Base-by-base conservation (phyloP, 768 basidiomycete genomes). In the Naganishia onofrii region DNA sequence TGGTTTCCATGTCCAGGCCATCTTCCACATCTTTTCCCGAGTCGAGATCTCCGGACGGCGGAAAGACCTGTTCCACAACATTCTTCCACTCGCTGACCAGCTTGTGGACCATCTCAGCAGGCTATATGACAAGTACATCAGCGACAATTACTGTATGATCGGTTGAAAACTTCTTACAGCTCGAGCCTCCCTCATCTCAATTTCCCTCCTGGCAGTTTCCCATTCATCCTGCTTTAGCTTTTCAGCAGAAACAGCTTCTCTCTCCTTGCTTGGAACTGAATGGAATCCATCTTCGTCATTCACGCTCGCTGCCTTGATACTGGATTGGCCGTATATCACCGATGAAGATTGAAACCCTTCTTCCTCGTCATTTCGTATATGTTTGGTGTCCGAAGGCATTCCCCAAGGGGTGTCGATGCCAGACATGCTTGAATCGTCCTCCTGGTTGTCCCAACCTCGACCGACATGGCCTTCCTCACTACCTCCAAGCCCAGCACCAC, bases 131-230 rank as follows among this genome's bases (percentile, higher is more conserved):
- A 51, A n/a, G 29, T 58, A 32, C n/a, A n/a, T n/a, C n/a, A n/a
- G n/a, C n/a, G n/a, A n/a, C n/a, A n/a, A n/a, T n/a, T n/a, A n/a
- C n/a, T n/a, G n/a, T n/a, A n/a, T n/a, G n/a, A n/a, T n/a, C n/a
- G n/a, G n/a, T n/a, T n/a, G n/a, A n/a, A n/a, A n/a, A n/a, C n/a
- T 34, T n/a, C 78, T 75, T 64, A 80, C 79, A 21, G 75, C 78
- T 70, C 76, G 52, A 28, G 76, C 71, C 56, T 78, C 71, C 42
- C 71, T 70, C 9, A 75, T 32, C 58, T 67, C 71, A 12, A 78
- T 74, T 44, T 58, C 70, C 58, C 74, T 46, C 67, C 79, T 78
- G 1, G 78, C 79, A 21, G 66, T 71, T 58, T 77, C 79, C 79
- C 79, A 80, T 52, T 80, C 79, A 53, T 76, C 69, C 21, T 80